A percentile compares a stretch with the other conserved stretches of the same genome.
Evolutionary conservation across 169 alveolate genomes (phyloP).

Genomic region (Cryptosporidium bovis): DNA sequence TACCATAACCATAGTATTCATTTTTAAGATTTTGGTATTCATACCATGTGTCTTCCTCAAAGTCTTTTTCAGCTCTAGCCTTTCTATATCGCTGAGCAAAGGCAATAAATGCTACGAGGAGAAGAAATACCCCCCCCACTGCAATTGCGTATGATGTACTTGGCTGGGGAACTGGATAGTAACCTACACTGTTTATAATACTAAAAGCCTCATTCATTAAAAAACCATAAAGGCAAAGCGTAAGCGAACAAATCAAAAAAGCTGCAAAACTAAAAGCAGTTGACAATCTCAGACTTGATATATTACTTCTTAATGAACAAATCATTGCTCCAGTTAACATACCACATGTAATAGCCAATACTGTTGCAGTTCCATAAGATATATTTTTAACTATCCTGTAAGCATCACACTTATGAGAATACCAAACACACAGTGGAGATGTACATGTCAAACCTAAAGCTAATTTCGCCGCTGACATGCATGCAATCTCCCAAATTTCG

Average conservation of each 20-base stretch:
- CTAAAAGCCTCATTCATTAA: constrained; percentile 67
- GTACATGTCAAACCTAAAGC: constrained; percentile 56
- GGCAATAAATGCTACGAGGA: constrained; percentile 69
- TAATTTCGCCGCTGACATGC: constrained; percentile 68
- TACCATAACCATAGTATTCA: constrained; percentile 58
- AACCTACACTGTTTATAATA: constrained; percentile 65
- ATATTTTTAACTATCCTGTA: constrained; percentile 60
- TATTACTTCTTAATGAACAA: constrained; percentile 60
- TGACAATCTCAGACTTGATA: constrained; percentile 64
- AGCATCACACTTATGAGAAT: constrained; percentile 73
- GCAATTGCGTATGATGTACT: constrained; percentile 63
- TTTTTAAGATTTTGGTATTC: constrained; percentile 62
- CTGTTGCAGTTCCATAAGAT: constrained; percentile 58
- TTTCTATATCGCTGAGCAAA: constrained; percentile 69
- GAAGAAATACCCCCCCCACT: constrained; percentile 40
- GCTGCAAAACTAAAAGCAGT: constrained; percentile 72
- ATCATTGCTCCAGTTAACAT: constrained; percentile 75
- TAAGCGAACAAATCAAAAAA: constrained; percentile 33
- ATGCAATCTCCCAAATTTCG: constrained; percentile 69
- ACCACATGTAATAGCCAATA: constrained; percentile 68
- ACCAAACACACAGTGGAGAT: constrained; percentile 70
- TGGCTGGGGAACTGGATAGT: constrained; percentile 73
- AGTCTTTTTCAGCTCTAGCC: constrained; percentile 61
- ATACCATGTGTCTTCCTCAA: constrained; percentile 72
- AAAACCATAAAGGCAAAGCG: constrained; percentile 24